Evolutionary conservation across 352 stramenopile species (phyloP).

Genomic region (Aphanomyces cochlioides): DNA sequence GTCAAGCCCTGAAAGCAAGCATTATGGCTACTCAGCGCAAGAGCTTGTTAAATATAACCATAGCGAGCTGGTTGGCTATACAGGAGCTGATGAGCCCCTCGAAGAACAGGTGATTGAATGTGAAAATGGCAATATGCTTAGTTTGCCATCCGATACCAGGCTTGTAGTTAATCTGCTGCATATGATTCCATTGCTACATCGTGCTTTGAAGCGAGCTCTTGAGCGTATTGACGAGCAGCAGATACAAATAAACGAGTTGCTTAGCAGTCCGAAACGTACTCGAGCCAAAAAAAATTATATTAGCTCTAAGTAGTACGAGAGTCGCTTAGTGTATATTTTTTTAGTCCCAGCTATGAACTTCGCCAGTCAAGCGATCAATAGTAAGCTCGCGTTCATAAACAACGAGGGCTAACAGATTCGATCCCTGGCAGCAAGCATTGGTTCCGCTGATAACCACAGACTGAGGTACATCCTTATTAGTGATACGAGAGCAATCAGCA

Average conservation of each 20-base stretch:
- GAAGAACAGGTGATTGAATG: no score
- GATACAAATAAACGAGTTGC: neutral
- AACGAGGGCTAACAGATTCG: conserved; percentile 13
- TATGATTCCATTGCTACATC: neutral
- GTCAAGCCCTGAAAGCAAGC: neutral
- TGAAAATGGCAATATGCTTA: neutral
- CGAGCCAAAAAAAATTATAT: no score
- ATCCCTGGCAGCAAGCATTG: conserved; percentile 26
- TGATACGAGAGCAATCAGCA: conserved; percentile 31
- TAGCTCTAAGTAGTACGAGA: no score
- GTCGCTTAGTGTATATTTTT: neutral
- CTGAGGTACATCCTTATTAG: conserved; percentile 7
- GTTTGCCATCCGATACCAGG: neutral
- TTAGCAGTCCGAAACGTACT: no score
- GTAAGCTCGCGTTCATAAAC: conserved; percentile 7
- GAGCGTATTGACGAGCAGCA: neutral
- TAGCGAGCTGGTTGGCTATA: neutral
- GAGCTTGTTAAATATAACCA: neutral
- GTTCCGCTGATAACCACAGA: neutral
- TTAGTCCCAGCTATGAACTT: conserved; percentile 15
- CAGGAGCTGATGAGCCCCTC: neutral
- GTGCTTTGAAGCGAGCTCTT: neutral
- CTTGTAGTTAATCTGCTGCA: neutral
- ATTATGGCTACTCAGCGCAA: neutral
- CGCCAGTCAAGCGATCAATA: conserved; percentile 24